Evolutionary conservation across 225 moss, liverwort and hornwort genomes (phyloP).

Genomic region (Physcomitrellopsis africana): DNA sequence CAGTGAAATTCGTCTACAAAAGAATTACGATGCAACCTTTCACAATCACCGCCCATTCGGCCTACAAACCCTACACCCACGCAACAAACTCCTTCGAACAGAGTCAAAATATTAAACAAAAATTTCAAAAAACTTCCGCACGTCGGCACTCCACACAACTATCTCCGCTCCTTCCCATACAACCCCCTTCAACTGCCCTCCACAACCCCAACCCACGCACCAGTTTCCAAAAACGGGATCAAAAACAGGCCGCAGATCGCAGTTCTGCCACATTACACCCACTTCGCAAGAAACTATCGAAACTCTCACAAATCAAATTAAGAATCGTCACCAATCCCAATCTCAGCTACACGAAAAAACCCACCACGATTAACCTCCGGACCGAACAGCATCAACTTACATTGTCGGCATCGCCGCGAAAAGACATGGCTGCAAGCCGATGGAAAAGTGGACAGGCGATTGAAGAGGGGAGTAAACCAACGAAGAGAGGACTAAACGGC

Average conservation of each 20-base stretch:
- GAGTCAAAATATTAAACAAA: too few relatives aligned
- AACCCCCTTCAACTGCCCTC: background rate
- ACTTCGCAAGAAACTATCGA: background rate
- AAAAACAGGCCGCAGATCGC: background rate
- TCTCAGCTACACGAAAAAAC: background rate
- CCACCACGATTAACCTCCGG: background rate
- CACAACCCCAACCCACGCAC: background rate
- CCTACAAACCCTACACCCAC: conserved; percentile 29
- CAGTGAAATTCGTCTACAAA: too few relatives aligned
- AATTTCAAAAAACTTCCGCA: background rate
- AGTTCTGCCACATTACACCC: background rate
- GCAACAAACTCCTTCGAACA: background rate
- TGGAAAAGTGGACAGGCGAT: background rate
- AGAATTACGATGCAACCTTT: too few relatives aligned
- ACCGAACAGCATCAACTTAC: background rate
- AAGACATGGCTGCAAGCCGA: conserved; percentile 10
- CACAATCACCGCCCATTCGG: background rate
- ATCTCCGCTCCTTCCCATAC: background rate
- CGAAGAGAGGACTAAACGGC: conserved; percentile 4
- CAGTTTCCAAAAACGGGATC: background rate
- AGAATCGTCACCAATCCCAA: background rate
- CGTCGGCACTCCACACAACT: background rate
- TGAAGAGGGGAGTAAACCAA: background rate
- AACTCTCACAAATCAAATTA: background rate
- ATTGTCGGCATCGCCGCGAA: conserved; percentile 30